Base-by-base conservation (phyloP, 2,329 filamentous ascomycete genomes). In the Didymella pinodella region DNA sequence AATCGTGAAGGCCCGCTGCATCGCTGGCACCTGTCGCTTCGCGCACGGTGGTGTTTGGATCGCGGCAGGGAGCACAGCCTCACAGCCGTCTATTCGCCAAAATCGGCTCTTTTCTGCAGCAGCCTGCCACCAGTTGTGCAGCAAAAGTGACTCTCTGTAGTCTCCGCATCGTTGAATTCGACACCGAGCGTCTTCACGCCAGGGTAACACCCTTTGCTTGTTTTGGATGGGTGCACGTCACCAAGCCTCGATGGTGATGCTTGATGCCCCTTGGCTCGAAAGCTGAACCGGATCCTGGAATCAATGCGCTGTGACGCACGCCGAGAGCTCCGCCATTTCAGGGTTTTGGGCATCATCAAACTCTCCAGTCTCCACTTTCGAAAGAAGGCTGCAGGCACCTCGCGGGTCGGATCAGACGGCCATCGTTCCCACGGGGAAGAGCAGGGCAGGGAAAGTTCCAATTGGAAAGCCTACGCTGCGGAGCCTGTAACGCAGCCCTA, bases 161-260 rank as follows among this genome's bases (percentile, higher is more conserved):
- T 18, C 16, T 56, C 48, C 57, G 43, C 18, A 7, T 4, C 44
- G 32, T 26, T 49, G 44, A 3, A 60, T 56, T 60, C 45, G 48
- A 32, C 45, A 29, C 40, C 57, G 40, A 47, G 45, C 52, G 36
- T 36, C 31, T 32, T 18, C 4, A 25, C 31, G 34, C 36, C 32
- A 52, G 43, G 28, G 28, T 31, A 32, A 22, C 20, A 41, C 31
- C 31, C n/a, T 48, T 41, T 50, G 56, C 56, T 59, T 50, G 56
- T 47, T 59, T 49, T 18, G 29, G 45, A 16, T n/a, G 26, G 50
- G 52, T 40, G 48, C 63, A 71, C 68, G 68, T 71, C 68, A 71
- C 64, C 63, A 69, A 71, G 68, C 67, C 63, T 69, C 46, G 41
- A 54, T 40, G 44, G 60, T 57, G 65, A 64, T 65, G 68, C 68